Percentiles rank a stretch among this genome's conserved stretches.
These are phyloP conservation scores for Picochlorum sp. DNA, from an alignment of 139 green algal genomes.

Conservation along the genomic window DNA sequence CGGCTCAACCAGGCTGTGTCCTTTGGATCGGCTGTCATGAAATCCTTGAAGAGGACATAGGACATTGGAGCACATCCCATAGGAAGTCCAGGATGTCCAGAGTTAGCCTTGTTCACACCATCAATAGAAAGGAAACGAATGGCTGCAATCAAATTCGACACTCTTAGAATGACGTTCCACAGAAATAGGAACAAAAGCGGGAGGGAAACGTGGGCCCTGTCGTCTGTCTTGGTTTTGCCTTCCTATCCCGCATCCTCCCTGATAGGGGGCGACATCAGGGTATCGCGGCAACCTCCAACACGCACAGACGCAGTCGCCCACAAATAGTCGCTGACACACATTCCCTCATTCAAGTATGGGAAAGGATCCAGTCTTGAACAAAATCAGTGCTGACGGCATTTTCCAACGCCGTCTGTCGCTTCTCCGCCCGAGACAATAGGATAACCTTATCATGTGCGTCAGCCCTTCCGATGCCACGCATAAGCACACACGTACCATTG, in stretches of 20 bases:
- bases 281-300: neutral
- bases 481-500: constrained; percentile 19
- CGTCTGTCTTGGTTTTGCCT: neutral
- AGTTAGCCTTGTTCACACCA: constrained; percentile 78
- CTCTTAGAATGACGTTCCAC: neutral
- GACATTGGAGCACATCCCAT: constrained; percentile 97
- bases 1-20: constrained; percentile 90
- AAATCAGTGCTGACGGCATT: too few relatives aligned
- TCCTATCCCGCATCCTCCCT: neutral
- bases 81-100: constrained; percentile 89
- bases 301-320: neutral
- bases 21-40: constrained; percentile 94
- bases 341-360: too few relatives aligned
- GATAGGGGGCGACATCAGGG: neutral
- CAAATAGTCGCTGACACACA: neutral
- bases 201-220: neutral
- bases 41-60: constrained; percentile 93
- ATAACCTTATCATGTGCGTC: constrained; percentile 2
- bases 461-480: neutral
- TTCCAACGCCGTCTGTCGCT: too few relatives aligned
- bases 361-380: too few relatives aligned
- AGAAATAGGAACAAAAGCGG: too few relatives aligned
- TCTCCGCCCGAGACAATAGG: constrained; percentile 1
- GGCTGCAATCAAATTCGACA: constrained; percentile 19
- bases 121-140: constrained; percentile 70